Base-by-base conservation (phyloP, 352 stramenopile species). In the Peronospora destructor region DNA sequence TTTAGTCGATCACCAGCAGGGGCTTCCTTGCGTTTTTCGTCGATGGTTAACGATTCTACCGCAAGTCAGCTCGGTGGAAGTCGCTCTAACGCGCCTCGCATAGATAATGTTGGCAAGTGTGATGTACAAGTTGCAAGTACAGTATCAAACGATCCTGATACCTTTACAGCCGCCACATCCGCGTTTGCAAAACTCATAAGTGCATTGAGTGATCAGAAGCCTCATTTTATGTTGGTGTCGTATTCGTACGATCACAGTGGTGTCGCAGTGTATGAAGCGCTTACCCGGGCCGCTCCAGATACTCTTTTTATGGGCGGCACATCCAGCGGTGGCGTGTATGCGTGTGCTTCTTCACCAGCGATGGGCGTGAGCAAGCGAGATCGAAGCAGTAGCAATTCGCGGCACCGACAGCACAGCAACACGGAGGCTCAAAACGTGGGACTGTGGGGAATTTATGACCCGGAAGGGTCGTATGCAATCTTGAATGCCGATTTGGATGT, bases 251-350 rank as follows among this genome's bases (percentile, higher is more conserved):
- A 71, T 38, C 80, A 90, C 61, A 53, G 67, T 35, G 76, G 74
- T 19, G 47, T 68, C 13, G 44, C 59, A 16, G 67, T 90, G 11
- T 76, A 87, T 54, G 66, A 78, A 41, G 74, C 76, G 10, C 64
- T 93, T 1, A 57, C 77, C 11, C 65, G 66, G n/a, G 61, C 64
- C 12, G 76, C 81, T 23, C 77, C 77, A 0, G 71, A 88, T 49
- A 87, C 81, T 25, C 70, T 93, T 28, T 93, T 90, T 55, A 87
- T 90, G 70, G 82, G 82, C 34, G 70, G 72, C 29, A 88, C 76
- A 10, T 87, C 81, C 16, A 86, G 73, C 25, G 76, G 67, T 34
- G 76, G 79, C 3, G 76, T 91, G 4, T 91, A 62, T 35, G 66
- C 61, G 21, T 53, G 53, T 32, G 58, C 48, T 45, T 52, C 51